Base-by-base conservation (phyloP, 352 stramenopile species). In the Aphanomyces stellatus region DNA sequence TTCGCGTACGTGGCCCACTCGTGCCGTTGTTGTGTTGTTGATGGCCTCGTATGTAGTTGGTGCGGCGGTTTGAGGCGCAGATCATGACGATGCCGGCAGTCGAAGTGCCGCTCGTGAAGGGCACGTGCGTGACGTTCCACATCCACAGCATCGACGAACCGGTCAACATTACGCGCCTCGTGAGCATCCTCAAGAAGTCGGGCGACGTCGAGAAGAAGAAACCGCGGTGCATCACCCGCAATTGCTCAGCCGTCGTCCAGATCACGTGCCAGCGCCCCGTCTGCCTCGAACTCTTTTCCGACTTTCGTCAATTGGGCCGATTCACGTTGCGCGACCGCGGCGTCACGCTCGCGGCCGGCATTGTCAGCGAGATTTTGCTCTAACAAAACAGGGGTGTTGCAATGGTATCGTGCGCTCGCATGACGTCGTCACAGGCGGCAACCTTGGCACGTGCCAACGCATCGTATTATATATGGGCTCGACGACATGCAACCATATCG, bases 71-170 rank as follows among this genome's bases (percentile, higher is more conserved):
- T 35, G 85, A 95, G 68, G 85, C 85, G 51, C 91, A 95, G 80
- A 95, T 95, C 70, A 91, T 93, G 82, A 93, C 85, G 1, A 93
- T 95, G 84, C 84, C 87, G 0, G 76, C 81, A 3, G 80, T 95
- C 13, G 82, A 95, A 57, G 82, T 93, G 61, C 87, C 87, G 43
- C 73, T 95, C 4, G 84, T 95, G 27, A 93, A 93, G 67, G 87
- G 87, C 51, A 88, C 85, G 35, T 84, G 75, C 63, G 69, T 93
- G 74, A 91, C 83, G 49, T 86, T 93, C 63, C 85, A 95, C 72
- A 81, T 93, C 66, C 87, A 95, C 72, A 84, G 90, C 72, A 78
- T 95, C 19, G 85, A 95, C 65, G 87, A 95, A 61, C 83, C 87
- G 10, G 87, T 87, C 24, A 86, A 87, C 71, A 81, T 93, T 42